A percentile compares a stretch with the other conserved stretches of the same genome.
Evolutionary conservation across 208 protist species (phyloP).

Genomic region (Leishmania tarentolae): DNA sequence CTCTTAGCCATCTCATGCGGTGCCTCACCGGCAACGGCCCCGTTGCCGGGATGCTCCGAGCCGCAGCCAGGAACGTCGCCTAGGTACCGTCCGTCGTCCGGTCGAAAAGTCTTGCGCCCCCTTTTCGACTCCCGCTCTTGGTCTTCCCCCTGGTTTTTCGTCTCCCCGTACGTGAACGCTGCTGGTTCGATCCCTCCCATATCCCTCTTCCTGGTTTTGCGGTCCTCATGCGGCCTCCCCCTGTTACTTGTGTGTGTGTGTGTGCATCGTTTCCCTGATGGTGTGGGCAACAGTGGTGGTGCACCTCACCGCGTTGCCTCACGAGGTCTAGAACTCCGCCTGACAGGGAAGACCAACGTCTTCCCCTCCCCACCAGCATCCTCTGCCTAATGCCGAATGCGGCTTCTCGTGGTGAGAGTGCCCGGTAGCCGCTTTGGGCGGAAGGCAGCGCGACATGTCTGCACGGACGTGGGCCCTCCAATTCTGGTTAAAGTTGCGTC

Average conservation of each 20-base stretch:
- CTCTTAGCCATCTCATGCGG: background rate
- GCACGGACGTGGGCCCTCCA: background rate
- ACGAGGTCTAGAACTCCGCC: background rate
- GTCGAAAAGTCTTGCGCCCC: too few relatives aligned
- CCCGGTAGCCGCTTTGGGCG: background rate
- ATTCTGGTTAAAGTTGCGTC: background rate
- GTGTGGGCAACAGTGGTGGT: background rate
- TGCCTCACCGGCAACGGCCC: too few relatives aligned
- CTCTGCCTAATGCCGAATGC: background rate
- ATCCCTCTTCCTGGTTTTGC: background rate
- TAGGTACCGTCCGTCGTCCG: too few relatives aligned
- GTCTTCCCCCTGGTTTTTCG: too few relatives aligned
- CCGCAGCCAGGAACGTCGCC: too few relatives aligned
- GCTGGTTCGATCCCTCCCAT: too few relatives aligned
- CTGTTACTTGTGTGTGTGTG: background rate
- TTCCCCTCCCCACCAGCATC: background rate
- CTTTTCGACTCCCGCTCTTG: too few relatives aligned
- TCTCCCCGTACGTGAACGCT: too few relatives aligned
- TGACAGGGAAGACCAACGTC: background rate
- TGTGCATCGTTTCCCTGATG: background rate
- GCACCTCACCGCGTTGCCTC: background rate
- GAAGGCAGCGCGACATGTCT: background rate
- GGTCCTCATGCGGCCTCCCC: background rate
- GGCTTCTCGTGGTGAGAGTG: background rate
- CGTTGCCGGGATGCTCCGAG: too few relatives aligned